Evolutionary conservation across 2,329 filamentous ascomycete genomes (phyloP).

Genomic region (Fusarium xyrophilum): DNA sequence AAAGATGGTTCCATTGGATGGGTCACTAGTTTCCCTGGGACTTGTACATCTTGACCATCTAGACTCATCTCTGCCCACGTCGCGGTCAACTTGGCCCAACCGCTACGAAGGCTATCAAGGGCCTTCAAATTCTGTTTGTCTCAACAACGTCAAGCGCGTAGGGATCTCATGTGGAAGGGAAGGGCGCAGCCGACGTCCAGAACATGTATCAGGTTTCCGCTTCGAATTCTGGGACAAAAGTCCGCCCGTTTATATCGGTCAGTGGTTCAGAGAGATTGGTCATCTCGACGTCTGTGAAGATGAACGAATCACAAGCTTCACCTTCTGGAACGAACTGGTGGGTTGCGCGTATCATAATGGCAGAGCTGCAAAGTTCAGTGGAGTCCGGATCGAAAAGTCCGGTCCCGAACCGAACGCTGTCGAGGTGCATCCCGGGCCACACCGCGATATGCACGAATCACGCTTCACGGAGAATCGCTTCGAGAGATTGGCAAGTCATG

Average conservation of each 20-base stretch:
- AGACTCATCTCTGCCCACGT: too few relatives aligned
- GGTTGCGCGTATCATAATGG: too few relatives aligned
- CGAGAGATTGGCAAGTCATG: background rate
- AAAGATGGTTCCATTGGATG: too few relatives aligned
- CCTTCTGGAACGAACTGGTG: too few relatives aligned
- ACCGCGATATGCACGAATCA: background rate
- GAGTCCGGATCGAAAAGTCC: background rate
- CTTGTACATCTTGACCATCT: too few relatives aligned
- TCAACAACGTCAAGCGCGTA: background rate
- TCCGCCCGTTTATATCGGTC: background rate
- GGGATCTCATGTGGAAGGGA: background rate
- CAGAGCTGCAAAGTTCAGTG: background rate
- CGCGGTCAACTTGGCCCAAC: too few relatives aligned
- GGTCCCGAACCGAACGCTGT: background rate
- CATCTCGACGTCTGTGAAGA: background rate
- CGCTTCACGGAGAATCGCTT: background rate
- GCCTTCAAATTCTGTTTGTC: too few relatives aligned
- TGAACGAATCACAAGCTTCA: too few relatives aligned
- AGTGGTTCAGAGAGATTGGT: background rate
- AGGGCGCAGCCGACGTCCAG: background rate
- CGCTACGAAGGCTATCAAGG: too few relatives aligned
- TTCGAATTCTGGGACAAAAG: slow-evolving; percentile 3
- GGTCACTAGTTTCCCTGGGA: too few relatives aligned
- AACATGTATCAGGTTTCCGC: background rate
- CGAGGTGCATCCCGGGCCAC: background rate